Percentiles rank a stretch among this genome's conserved stretches.
phyloP scores from a whole-genome alignment of 164 flowering plant species.

The Saururus chinensis region DNA sequence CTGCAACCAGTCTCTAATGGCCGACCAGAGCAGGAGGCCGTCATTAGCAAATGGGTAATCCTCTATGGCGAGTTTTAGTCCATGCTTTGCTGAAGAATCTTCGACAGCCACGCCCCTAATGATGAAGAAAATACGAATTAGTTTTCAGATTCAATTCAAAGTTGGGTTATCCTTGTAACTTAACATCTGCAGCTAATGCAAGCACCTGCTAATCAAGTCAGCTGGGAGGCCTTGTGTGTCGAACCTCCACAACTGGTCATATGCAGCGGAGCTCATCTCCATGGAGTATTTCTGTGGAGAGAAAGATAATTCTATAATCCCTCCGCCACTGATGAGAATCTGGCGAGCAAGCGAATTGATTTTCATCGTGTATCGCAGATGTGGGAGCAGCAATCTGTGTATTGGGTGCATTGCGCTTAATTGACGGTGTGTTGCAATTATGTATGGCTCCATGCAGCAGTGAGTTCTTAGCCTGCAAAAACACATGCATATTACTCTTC shows the following conservation, averaged over 20 bases:
- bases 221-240: conserved; percentile 53
- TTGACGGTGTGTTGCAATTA: conserved; percentile 62
- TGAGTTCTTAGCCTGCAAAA: conserved; percentile 65
- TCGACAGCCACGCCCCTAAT: conserved; percentile 70
- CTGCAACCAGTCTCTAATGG: conserved; percentile 51
- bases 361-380: conserved; percentile 75
- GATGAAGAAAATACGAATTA: neutral
- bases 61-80: conserved; percentile 46
- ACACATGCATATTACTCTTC: neutral
- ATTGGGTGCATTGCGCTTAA: conserved; percentile 75
- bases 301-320: conserved; percentile 51
- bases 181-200: no score
- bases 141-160: neutral
- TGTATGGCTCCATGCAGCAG: conserved; percentile 48
- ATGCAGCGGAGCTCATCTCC: conserved; percentile 52
- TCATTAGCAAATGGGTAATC: conserved; percentile 81
- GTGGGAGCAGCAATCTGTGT: conserved; percentile 50
- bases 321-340: conserved; percentile 44
- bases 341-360: conserved; percentile 65
- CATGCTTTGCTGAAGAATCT: conserved; percentile 60
- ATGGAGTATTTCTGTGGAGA: conserved; percentile 40
- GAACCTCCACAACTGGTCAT: conserved; percentile 52
- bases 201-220: conserved; percentile 55
- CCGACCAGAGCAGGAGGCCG: conserved; percentile 63
- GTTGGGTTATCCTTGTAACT: neutral